Evolutionary conservation across 345 rosid genomes (phyloP).

Genomic region (Brassica cretica): DNA sequence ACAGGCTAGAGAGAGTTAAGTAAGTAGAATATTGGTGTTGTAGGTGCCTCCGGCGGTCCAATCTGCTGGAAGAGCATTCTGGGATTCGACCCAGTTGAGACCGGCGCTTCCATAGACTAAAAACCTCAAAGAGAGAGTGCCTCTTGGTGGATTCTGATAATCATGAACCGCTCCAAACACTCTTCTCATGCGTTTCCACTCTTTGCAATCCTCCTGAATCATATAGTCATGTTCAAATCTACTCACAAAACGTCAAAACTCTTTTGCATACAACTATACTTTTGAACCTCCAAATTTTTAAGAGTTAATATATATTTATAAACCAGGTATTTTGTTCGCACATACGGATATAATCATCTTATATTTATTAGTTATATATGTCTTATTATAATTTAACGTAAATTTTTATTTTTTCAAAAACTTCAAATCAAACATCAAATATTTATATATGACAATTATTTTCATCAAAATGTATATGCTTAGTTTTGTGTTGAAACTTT

Average conservation of each 20-base stretch:
- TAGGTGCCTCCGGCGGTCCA: conserved; percentile 73
- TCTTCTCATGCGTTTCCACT: conserved; percentile 75
- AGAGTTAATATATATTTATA: no score
- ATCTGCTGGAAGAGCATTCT: conserved; percentile 51
- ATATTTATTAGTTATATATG: no score
- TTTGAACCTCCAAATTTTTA: no score
- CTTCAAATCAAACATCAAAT: no score
- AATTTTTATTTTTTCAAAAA: no score
- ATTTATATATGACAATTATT: no score
- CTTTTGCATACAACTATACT: background rate
- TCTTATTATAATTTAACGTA: no score
- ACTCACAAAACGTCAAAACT: background rate
- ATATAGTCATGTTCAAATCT: background rate
- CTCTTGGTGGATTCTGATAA: conserved; percentile 58
- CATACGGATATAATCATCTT: no score
- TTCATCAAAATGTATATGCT: no score
- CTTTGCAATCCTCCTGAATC: conserved; percentile 55
- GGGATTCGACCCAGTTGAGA: conserved; percentile 56
- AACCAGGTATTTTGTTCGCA: no score
- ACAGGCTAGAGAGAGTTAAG: background rate
- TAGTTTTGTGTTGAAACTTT: no score
- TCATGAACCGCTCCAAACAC: conserved; percentile 76
- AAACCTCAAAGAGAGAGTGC: conserved; percentile 51
- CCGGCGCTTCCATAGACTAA: conserved; percentile 50
- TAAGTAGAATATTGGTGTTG: conserved; percentile 54